Conservation (phyloP, 1,284 basidiomycete species). For the Coniophora puteana region DNA sequence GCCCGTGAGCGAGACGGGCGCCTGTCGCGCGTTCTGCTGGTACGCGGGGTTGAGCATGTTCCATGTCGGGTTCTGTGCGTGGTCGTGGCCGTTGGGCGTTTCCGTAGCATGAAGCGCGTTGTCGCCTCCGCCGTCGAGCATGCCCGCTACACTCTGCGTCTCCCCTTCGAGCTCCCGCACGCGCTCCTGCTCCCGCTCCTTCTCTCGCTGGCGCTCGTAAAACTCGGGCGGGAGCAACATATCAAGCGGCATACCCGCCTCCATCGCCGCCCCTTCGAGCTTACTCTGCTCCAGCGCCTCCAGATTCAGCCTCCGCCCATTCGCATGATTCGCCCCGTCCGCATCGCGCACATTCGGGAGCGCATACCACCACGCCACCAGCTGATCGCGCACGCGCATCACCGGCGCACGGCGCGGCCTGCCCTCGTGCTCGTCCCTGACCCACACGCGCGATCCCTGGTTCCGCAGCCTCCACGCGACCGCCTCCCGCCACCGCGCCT, state of each 20-base stretch:
- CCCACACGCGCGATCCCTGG: constrained; percentile 47
- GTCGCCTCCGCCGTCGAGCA: not conserved
- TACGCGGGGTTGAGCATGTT: constrained; percentile 20
- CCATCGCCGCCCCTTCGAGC: constrained; percentile 57
- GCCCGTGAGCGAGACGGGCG: constrained; percentile 35
- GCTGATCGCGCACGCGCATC: too few species aligned
- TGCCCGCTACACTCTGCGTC: too few species aligned
- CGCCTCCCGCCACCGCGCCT: constrained; percentile 52
- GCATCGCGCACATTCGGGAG: constrained; percentile 21
- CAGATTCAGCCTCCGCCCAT: constrained; percentile 54
- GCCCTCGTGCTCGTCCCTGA: constrained; percentile 29
- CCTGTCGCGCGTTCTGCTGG: constrained; percentile 7
- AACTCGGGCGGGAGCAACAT: constrained; percentile 43
- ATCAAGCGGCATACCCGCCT: constrained; percentile 56
- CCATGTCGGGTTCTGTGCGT: constrained; percentile 7
- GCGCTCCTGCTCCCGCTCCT: not conserved
- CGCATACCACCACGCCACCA: not conserved
- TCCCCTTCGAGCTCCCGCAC: too few species aligned
- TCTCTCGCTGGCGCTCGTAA: constrained; percentile 14
- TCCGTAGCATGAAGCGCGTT: not conserved
- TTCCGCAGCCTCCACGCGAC: constrained; percentile 54
- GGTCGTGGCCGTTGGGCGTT: not conserved
- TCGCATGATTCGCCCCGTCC: too few species aligned
- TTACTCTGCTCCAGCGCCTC: constrained; percentile 47
- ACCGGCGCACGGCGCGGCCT: constrained; percentile 3